A percentile compares a stretch with the other conserved stretches of the same genome.
These are phyloP conservation scores for Daedaleopsis nitida DNA, from an alignment of 768 basidiomycete genomes.

Conservation along the genomic window DNA sequence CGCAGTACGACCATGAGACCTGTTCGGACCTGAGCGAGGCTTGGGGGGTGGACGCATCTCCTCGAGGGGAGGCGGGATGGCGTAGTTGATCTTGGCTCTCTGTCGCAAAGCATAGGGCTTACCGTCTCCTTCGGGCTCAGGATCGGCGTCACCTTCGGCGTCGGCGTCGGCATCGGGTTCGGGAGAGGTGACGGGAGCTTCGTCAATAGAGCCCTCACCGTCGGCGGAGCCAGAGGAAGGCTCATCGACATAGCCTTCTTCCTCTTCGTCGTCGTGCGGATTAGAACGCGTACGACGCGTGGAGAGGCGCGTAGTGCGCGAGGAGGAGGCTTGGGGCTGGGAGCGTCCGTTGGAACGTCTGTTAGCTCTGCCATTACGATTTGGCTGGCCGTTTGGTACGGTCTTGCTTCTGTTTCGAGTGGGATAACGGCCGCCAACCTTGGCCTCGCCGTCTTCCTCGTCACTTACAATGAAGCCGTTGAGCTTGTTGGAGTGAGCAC, in stretches of 20 bases:
- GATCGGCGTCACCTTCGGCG: constrained; percentile 46
- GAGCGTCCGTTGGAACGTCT: constrained; percentile 26
- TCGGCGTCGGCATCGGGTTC: constrained; percentile 42
- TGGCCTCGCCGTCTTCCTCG: constrained; percentile 34
- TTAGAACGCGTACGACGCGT: constrained; percentile 28
- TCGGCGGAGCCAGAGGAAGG: constrained; percentile 54
- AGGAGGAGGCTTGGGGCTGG: constrained; percentile 27
- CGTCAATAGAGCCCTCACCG: constrained; percentile 59
- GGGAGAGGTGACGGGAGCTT: constrained; percentile 45
- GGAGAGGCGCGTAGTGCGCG: constrained; percentile 15
- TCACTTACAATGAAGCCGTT: constrained; percentile 45
- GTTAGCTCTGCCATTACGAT: constrained; percentile 28
- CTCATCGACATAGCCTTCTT: constrained; percentile 52
- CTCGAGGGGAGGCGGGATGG: constrained; percentile 80
- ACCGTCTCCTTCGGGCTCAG: constrained; percentile 50
- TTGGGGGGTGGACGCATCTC: constrained; percentile 55
- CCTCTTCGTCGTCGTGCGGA: constrained; percentile 40
- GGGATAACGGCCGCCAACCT: constrained; percentile 33
- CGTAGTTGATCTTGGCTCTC: constrained; percentile 72
- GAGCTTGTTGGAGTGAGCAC: constrained; percentile 22
- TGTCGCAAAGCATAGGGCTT: constrained; percentile 68
- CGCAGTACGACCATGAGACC: constrained; percentile 31
- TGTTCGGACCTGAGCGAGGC: constrained; percentile 22
- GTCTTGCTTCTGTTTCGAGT: constrained; percentile 45
- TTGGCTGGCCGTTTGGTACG: constrained; percentile 26